Evolutionary conservation across 2,329 filamentous ascomycete species (phyloP), one percentile per base, ranked within the genome.

Genomic region (Colletotrichum limetticola): DNA sequence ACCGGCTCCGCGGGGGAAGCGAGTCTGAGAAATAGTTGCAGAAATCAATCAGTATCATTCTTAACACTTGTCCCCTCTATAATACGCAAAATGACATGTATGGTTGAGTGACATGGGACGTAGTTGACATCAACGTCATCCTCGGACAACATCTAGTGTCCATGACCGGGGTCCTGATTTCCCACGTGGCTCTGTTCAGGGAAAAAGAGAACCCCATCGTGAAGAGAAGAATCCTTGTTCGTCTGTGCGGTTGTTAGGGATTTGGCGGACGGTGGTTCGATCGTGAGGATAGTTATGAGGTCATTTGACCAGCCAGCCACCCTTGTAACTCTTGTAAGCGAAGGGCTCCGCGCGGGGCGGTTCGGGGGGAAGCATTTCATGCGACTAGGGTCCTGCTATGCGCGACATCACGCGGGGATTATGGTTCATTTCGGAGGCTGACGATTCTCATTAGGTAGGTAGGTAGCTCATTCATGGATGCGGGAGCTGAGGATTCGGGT

Each of bases 31-130:
- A 37, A 24, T 32, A 68, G 68, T 57, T 66, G 16, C 24, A 37
- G 55, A 58, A 53, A 52, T 57, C 59, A 65, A 66, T 46, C 24
- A 53, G 46, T 52, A 66, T 32, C n/a, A 58, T 66, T 46, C 55
- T 55, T 53, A n/a, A 58, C 9, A 3, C 42, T 7, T 35, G 28
- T 19, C n/a, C 9, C 42, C n/a, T 30, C 8, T 14, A 22, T 9
- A 3, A 16, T 57, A 22, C 12, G 28, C 28, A 55, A n/a, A n/a
- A 30, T 57, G 59, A 64, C 58, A 28, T 53, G 37, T n/a, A 9
- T 61, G 22, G 19, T n/a, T 26, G 16, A 35, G 52, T 11, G 24
- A 42, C 22, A 28, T n/a, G 30, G 9, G 28, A 24, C 11, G 4
- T 32, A 11, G 53, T n/a, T 32, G 26, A 56, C 5, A 32, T 2